phyloP scores from a whole-genome alignment of 208 protist species.

The Acanthamoeba healyi region DNA sequence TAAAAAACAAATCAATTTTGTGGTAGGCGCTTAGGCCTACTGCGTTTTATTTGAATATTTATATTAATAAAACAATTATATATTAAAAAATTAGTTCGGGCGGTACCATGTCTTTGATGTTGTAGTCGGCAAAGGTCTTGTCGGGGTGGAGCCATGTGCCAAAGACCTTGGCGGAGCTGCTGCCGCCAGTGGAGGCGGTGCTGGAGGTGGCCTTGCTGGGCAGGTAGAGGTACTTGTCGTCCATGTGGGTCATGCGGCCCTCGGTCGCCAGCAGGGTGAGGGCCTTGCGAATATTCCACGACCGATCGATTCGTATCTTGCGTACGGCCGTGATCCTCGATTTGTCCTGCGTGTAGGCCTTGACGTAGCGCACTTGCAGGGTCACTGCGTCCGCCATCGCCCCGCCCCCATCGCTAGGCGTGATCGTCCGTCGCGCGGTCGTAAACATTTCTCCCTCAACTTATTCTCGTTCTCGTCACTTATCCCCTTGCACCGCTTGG shows the following conservation, averaged over 20 bases:
- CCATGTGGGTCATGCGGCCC: not conserved
- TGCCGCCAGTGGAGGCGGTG: too few species aligned
- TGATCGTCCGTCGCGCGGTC: not conserved
- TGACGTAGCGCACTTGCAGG: slow-evolving; percentile 35
- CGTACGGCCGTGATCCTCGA: slow-evolving; percentile 14
- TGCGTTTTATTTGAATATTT: not conserved
- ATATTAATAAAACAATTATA: not conserved
- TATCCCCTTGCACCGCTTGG: too few species aligned
- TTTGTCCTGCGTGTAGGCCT: slow-evolving; percentile 30
- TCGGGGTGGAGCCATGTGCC: slow-evolving; percentile 29
- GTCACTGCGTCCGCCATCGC: not conserved
- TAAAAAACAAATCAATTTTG: not conserved
- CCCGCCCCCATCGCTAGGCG: not conserved
- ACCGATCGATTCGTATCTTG: slow-evolving; percentile 58
- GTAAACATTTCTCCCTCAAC: not conserved
- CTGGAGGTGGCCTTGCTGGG: too few species aligned
- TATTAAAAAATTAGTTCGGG: not conserved
- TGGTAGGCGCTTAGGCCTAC: too few species aligned
- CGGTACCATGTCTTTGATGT: slow-evolving; percentile 14
- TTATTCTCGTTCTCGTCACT: too few species aligned
- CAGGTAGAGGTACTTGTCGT: slow-evolving; percentile 17
- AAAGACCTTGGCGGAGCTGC: not conserved
- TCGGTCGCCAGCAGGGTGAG: slow-evolving; percentile 47
- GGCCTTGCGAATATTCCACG: slow-evolving; percentile 7
- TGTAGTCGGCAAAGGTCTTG: slow-evolving; percentile 50